These are phyloP conservation scores for Pichia deserticola DNA, from an alignment of 805 yeast genomes.

Conservation along the genomic window DNA sequence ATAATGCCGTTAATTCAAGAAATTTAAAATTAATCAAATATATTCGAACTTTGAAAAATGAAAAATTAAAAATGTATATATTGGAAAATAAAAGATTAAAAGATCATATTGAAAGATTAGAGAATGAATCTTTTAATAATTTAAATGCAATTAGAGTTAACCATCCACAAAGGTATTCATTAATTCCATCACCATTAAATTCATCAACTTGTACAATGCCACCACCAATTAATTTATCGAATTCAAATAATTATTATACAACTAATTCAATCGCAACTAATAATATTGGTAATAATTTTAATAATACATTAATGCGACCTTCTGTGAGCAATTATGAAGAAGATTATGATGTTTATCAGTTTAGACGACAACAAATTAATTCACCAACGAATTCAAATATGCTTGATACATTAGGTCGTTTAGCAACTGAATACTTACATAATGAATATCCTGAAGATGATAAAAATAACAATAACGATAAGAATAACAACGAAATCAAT, in stretches of 20 bases:
- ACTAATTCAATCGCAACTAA: background rate
- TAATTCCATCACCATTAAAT: background rate
- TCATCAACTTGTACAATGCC: background rate
- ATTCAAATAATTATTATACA: no score
- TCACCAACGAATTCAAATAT: slow-evolving; percentile 14
- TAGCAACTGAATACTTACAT: slow-evolving; percentile 29
- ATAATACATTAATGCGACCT: background rate
- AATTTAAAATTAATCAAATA: slow-evolving; percentile 28
- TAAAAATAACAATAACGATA: background rate
- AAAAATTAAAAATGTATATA: slow-evolving; percentile 22
- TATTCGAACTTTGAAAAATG: slow-evolving; percentile 24
- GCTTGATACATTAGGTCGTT: slow-evolving; percentile 30
- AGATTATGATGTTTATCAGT: background rate
- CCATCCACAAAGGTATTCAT: background rate
- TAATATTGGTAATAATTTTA: background rate
- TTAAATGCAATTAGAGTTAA: slow-evolving; percentile 1
- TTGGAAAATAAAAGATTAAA: slow-evolving; percentile 23
- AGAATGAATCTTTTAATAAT: background rate
- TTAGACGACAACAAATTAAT: background rate
- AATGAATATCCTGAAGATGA: slow-evolving; percentile 17
- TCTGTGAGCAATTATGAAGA: background rate
- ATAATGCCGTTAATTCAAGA: slow-evolving; percentile 24
- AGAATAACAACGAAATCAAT: no score
- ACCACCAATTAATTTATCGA: background rate
- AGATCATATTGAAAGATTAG: slow-evolving; percentile 15